phyloP scores from a whole-genome alignment of 2,329 filamentous ascomycete genomes.

The Trichophaea hybrida region DNA sequence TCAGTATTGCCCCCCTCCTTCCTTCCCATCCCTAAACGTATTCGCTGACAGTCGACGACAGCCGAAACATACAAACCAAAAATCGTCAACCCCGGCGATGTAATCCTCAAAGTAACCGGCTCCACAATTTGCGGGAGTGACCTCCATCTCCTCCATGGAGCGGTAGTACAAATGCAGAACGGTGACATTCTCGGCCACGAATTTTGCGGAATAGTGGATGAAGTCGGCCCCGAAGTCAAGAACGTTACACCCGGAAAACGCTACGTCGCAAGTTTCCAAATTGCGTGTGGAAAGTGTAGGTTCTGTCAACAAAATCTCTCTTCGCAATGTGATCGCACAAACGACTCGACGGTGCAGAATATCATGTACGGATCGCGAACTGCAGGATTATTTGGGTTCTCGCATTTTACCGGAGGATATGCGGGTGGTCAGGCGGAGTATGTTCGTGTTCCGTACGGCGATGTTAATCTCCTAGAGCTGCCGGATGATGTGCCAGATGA shows the following conservation, averaged over 20 bases:
- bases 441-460: constrained; percentile 63
- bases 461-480: constrained; percentile 67
- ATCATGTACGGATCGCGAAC: constrained; percentile 68
- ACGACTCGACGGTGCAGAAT: constrained; percentile 54
- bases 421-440: constrained; percentile 81
- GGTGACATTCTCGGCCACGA: constrained; percentile 54
- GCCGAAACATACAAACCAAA: constrained; percentile 30
- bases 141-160: constrained; percentile 43
- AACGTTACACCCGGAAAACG: constrained; percentile 47
- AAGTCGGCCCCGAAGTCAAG: constrained; percentile 42
- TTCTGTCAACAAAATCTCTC: constrained; percentile 3
- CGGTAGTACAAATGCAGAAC: constrained; percentile 45
- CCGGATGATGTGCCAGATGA: constrained; percentile 71
- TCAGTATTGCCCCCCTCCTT: constrained; percentile 35
- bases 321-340: constrained; percentile 56
- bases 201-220: constrained; percentile 40
- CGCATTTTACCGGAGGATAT: constrained; percentile 66
- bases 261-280: constrained; percentile 77
- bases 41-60: not conserved
- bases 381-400: constrained; percentile 41
- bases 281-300: constrained; percentile 43
- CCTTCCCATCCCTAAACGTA: not conserved
- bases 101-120: constrained; percentile 28
- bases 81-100: constrained; percentile 28
- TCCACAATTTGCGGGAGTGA: constrained; percentile 44